Evolutionary conservation across 495 filamentous ascomycete species (phyloP).

Genomic region (Aspergillus haitiensis): DNA sequence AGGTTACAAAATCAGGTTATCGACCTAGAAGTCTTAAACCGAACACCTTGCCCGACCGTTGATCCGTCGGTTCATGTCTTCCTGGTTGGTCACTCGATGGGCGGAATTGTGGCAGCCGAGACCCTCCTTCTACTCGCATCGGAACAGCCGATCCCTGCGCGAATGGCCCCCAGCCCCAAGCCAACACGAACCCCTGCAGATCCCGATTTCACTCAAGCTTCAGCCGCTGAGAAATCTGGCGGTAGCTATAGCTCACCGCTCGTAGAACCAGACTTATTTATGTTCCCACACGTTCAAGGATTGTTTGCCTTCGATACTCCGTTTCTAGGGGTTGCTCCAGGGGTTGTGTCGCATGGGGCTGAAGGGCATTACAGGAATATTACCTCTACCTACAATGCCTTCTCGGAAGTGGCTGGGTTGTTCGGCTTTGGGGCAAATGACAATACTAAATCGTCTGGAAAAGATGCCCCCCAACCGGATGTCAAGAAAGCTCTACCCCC

Average conservation of each 20-base stretch:
- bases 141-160: conserved; percentile 62
- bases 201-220: conserved; percentile 19
- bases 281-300: conserved; percentile 73
- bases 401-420: conserved; percentile 60
- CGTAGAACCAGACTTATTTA: conserved; percentile 44
- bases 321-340: conserved; percentile 84
- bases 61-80: conserved; percentile 85
- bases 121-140: conserved; percentile 67
- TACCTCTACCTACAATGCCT: conserved; percentile 64
- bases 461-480: conserved; percentile 16
- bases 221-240: conserved; percentile 20
- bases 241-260: conserved; percentile 20
- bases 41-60: conserved; percentile 82
- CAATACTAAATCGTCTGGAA: conserved; percentile 18
- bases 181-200: conserved; percentile 13
- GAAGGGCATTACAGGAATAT: conserved; percentile 81
- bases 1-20: conserved; percentile 93
- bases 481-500: conserved; percentile 27
- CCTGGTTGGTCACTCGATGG: conserved; percentile 92
- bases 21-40: conserved; percentile 82
- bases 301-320: conserved; percentile 95
- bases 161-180: conserved; percentile 22
- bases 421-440: conserved; percentile 57
- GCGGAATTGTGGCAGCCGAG: conserved; percentile 93
- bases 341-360: conserved; percentile 84